Evolutionary conservation across 306 rosid genomes (phyloP).

Genomic region (Glycine soja): DNA sequence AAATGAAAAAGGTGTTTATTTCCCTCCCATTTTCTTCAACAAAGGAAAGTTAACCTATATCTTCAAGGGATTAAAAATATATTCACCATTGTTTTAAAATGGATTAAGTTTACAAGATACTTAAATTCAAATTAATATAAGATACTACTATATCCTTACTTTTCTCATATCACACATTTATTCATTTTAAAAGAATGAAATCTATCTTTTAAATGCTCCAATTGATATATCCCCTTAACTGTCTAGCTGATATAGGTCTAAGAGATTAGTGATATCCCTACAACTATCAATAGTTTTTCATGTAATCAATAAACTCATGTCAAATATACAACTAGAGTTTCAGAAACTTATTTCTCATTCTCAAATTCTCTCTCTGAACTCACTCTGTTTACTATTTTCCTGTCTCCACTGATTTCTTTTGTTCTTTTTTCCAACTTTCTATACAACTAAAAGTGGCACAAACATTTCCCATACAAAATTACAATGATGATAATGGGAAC

Average conservation of each 20-base stretch:
- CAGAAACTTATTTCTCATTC: not conserved
- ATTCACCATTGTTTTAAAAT: too few relatives aligned
- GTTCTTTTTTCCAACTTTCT: not conserved
- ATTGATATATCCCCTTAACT: too few relatives aligned
- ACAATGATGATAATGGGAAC: slow-evolving; percentile 30
- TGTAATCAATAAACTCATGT: not conserved
- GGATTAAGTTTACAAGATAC: not conserved
- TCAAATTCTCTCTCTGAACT: not conserved
- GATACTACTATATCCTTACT: not conserved
- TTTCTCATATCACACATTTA: not conserved
- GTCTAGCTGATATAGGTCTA: too few relatives aligned
- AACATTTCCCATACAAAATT: slow-evolving; percentile 33
- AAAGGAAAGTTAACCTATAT: not conserved
- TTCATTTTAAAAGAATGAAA: not conserved
- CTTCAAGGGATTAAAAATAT: not conserved
- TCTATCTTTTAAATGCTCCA: not conserved
- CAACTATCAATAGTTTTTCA: not conserved
- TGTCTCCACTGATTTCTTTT: not conserved
- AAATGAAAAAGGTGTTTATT: not conserved
- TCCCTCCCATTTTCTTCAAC: not conserved
- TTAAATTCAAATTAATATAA: not conserved
- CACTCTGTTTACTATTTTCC: not conserved
- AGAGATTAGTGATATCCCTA: not conserved
- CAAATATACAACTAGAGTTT: not conserved
- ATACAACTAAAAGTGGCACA: slow-evolving; percentile 45